Evolutionary conservation across 306 rosid genomes (phyloP), one percentile per base, ranked within the genome.

Genomic region (Mimosa pudica): DNA sequence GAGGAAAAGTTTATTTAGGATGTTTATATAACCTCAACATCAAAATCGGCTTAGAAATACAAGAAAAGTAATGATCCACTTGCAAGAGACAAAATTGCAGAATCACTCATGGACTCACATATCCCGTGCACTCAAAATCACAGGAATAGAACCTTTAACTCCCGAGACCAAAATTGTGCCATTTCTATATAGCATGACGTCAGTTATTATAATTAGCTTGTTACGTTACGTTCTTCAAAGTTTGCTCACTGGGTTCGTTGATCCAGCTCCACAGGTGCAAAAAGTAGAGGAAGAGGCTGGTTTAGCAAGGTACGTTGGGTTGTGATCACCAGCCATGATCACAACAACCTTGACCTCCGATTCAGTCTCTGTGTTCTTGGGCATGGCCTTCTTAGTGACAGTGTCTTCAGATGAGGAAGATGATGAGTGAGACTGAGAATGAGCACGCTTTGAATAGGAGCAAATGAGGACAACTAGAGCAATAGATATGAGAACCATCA

Each of bases 401-500:
- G 17, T 9, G 36, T 86, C 76, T 69, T 86, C 79, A 55, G 7
- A 18, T 13, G 57, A 51, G 46, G 13, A 48, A 52, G 82, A 38
- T 6, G 92, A 60, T 8, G 73, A 32, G 20, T 73, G 80, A 45
- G 92, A 72, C 9, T 63, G 42, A 62, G 68, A 62, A 36, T 87
- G 67, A 55, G 81, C 24, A 48, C 74, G 85, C 35, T 83, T 85
- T 47, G 84, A 73, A 85, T 81, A 82, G 10, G 94, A 90, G 77
- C 93, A 96, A 14, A 82, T 78, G 65, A 96, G 94, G 80, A 93
- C 70, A n/a, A 93, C 64, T 80, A 96, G 81, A 75, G 98, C 93
- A 20, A 82, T 78, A 35, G 83, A 77, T 61, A 96, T 90, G 20
- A 96, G 92, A 11, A 77, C 36, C 8, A 96, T 69, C 87, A 86